Base-by-base conservation (phyloP, 2,329 filamentous ascomycete species). In the Arthrobotrys musiformis region DNA sequence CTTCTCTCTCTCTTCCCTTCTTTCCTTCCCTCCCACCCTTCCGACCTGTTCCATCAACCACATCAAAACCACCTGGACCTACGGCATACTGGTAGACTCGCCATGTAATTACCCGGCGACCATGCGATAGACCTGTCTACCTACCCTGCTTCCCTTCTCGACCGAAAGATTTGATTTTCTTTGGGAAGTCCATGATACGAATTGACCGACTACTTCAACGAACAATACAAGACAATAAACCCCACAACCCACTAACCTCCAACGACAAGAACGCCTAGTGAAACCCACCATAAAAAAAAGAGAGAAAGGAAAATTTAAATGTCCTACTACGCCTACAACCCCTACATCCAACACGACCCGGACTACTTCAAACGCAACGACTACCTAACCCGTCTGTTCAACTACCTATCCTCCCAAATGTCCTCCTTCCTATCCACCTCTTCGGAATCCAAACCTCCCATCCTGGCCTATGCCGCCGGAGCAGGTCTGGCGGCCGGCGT, bases 401-500 rank as follows among this genome's bases (percentile, higher is more conserved):
- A 48, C 60, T 70, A 66, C 60, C 37, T 77, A 17, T 28, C 35
- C 15, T 17, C 9, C 28, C 64, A 58, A 70, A 70, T 70, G 58
- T 42, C 33, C 24, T 64, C 64, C 11, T 40, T 63, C 22, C 62
- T 66, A n/a, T n/a, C n/a, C 19, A 40, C 63, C 35, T 19, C 52
- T 2, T 26, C 52, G 30, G 72, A 76, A 13, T 69, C 95, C 83
- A 93, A 91, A 86, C 90, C 90, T 68, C 87, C 93, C 74, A 93
- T 91, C 6, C 91, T 95, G 81, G 93, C 93, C 81, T 99, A 99
- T 85, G 95, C 95, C 82, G 95, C 94, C 75, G 94, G 94, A 81
- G 95, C 94, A 77, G 97, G 94, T 67, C 91, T 99, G 79, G 95
- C 95, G 69, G 95, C 95, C 78, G 92, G 97, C 79, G 94, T 95